Evolutionary conservation across 2,329 filamentous ascomycete genomes (phyloP).

Genomic region (Colletotrichum paranaense): DNA sequence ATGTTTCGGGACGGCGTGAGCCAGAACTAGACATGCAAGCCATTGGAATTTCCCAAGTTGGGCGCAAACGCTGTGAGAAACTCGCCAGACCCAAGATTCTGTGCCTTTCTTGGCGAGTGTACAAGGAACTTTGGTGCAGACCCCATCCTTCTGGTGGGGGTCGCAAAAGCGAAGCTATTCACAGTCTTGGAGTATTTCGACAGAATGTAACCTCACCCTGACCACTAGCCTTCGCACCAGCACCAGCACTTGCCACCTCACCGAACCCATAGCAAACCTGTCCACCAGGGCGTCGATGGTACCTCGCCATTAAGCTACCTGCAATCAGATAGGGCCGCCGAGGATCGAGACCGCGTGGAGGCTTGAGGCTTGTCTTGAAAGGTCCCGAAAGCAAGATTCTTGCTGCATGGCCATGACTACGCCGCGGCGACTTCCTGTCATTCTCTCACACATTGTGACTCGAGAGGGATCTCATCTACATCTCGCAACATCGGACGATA

Average conservation of each 20-base stretch:
- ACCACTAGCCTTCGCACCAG: background rate
- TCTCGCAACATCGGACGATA: background rate
- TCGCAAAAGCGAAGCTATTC: constrained; percentile 32
- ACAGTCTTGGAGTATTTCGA: background rate
- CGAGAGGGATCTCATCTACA: background rate
- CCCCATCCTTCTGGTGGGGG: background rate
- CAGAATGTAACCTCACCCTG: constrained; percentile 20
- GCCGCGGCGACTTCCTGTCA: background rate
- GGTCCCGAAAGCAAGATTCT: background rate
- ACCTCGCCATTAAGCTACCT: constrained; percentile 17
- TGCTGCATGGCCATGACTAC: constrained; percentile 17
- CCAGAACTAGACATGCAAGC: background rate
- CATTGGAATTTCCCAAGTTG: background rate
- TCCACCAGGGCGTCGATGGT: background rate
- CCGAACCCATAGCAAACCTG: constrained; percentile 23
- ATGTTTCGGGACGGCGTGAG: constrained; percentile 9
- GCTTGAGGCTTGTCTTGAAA: background rate
- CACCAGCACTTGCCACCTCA: background rate
- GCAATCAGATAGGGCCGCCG: constrained; percentile 6
- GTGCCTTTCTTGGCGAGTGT: background rate
- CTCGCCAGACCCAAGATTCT: constrained; percentile 1
- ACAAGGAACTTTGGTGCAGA: background rate
- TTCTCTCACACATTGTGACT: background rate
- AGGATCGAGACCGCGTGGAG: constrained; percentile 4
- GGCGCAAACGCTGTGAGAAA: background rate